A percentile compares a stretch with the other conserved stretches of the same genome.
These are phyloP conservation scores for Psilocybe tampanensis DNA, from an alignment of 768 basidiomycete species.

Conservation along the genomic window DNA sequence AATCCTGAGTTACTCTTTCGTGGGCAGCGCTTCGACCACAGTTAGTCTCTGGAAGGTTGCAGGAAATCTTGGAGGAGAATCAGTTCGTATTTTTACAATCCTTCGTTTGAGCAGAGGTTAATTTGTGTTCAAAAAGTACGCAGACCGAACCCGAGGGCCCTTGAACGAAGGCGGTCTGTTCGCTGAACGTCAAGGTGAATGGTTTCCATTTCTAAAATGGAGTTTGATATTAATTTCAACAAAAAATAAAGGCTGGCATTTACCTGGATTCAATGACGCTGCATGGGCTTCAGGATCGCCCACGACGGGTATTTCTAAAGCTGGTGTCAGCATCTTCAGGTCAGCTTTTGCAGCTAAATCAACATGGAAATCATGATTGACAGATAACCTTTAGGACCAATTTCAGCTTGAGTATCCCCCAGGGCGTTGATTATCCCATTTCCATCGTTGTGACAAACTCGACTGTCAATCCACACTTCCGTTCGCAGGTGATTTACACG, in stretches of 20 bases:
- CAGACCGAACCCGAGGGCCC: constrained; percentile 53
- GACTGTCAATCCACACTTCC: constrained; percentile 46
- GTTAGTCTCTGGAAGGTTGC: constrained; percentile 51
- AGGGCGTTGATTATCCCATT: constrained; percentile 51
- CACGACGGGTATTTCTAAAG: constrained; percentile 38
- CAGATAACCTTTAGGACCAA: constrained; percentile 30
- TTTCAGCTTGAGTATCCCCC: constrained; percentile 45
- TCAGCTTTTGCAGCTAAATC: constrained; percentile 8
- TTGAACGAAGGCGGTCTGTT: constrained; percentile 63
- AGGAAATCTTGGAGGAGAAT: constrained; percentile 51
- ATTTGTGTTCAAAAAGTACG: constrained; percentile 32
- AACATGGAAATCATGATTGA: not conserved
- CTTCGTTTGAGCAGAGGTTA: not conserved
- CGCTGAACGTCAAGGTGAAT: constrained; percentile 51
- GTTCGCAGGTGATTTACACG: constrained; percentile 35
- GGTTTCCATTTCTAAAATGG: not conserved
- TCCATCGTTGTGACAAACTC: constrained; percentile 45
- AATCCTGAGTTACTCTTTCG: constrained; percentile 47
- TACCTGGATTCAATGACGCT: constrained; percentile 55
- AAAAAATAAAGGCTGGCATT: constrained; percentile 47
- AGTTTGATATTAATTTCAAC: not conserved
- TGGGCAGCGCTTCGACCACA: constrained; percentile 39
- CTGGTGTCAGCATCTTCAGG: constrained; percentile 55
- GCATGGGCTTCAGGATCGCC: constrained; percentile 46
- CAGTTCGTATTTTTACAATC: constrained; percentile 29